Conservation (phyloP, 768 basidiomycete genomes). For the Serendipita vermifera region DNA sequence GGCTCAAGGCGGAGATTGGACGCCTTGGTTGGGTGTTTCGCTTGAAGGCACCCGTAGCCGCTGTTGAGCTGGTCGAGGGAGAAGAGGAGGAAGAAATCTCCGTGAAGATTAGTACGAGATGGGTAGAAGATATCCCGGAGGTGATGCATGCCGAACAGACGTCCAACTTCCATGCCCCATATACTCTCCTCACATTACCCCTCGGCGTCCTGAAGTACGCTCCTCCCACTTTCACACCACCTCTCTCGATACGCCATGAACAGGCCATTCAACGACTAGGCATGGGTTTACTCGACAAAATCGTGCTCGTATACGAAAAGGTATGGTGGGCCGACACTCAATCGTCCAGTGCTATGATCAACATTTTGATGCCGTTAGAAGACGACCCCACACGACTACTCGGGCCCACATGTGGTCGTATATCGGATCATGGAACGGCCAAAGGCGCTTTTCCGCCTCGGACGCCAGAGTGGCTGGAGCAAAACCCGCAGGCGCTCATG, state of each 20-base stretch:
- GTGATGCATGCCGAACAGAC: background rate
- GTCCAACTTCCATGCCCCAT: constrained; percentile 8
- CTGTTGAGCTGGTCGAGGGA: background rate
- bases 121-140: too few species aligned
- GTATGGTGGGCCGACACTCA: constrained; percentile 20
- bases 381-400: background rate
- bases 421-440: background rate
- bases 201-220: constrained; percentile 19
- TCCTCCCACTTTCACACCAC: constrained; percentile 16
- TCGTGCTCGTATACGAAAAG: constrained; percentile 18
- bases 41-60: background rate
- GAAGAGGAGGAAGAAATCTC: background rate
- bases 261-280: constrained; percentile 15
- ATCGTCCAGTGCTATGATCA: background rate
- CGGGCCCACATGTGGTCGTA: background rate
- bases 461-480: background rate
- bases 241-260: constrained; percentile 15
- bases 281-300: constrained; percentile 21
- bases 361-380: background rate
- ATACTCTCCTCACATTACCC: constrained; percentile 15
- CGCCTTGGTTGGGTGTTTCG: constrained; percentile 10
- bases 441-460: background rate
- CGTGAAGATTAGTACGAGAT: background rate
- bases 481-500: constrained; percentile 3
- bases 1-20: constrained; percentile 7